These are phyloP conservation scores for Lachancea mirantina DNA, from an alignment of 805 yeast genomes.

Conservation along the genomic window DNA sequence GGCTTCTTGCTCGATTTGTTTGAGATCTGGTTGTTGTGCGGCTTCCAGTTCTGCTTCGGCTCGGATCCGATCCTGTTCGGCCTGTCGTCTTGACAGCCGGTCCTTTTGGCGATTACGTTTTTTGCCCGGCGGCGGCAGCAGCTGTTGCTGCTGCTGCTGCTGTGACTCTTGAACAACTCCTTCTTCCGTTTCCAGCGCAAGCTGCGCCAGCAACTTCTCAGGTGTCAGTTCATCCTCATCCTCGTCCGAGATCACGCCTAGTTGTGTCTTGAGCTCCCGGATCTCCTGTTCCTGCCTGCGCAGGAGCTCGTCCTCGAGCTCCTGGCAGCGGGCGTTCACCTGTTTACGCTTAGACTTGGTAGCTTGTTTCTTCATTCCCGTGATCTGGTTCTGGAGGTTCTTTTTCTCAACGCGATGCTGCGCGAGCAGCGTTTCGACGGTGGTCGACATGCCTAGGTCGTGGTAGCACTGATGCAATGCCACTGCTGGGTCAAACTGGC, in stretches of 20 bases:
- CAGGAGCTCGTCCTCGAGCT: conserved; percentile 50
- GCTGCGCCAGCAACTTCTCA: conserved; percentile 55
- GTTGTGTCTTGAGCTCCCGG: conserved; percentile 15
- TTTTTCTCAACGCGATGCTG: conserved; percentile 64
- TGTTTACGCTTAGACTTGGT: conserved; percentile 70
- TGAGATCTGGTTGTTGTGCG: conserved; percentile 51
- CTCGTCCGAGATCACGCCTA: conserved; percentile 7
- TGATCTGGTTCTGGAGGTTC: conserved; percentile 58
- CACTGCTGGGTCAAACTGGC: no score
- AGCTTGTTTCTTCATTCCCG: conserved; percentile 77
- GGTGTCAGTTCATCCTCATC: conserved; percentile 51
- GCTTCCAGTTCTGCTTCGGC: conserved; percentile 72
- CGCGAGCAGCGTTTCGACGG: conserved; percentile 21
- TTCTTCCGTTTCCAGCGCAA: conserved; percentile 36
- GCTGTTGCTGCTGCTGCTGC: conserved; percentile 6
- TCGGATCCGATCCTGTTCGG: conserved; percentile 52
- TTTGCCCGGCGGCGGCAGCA: conserved; percentile 28
- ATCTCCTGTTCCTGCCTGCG: conserved; percentile 50
- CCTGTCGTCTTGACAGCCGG: conserved; percentile 67
- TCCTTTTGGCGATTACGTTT: conserved; percentile 79
- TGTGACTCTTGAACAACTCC: conserved; percentile 11
- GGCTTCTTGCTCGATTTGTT: conserved; percentile 64
- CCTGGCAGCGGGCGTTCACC: conserved; percentile 51
- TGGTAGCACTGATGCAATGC: no score
- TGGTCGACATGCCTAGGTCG: no score